Evolutionary conservation across 2,329 filamentous ascomycete species (phyloP), one percentile per base, ranked within the genome.

Genomic region (Arachnomyces sp.): DNA sequence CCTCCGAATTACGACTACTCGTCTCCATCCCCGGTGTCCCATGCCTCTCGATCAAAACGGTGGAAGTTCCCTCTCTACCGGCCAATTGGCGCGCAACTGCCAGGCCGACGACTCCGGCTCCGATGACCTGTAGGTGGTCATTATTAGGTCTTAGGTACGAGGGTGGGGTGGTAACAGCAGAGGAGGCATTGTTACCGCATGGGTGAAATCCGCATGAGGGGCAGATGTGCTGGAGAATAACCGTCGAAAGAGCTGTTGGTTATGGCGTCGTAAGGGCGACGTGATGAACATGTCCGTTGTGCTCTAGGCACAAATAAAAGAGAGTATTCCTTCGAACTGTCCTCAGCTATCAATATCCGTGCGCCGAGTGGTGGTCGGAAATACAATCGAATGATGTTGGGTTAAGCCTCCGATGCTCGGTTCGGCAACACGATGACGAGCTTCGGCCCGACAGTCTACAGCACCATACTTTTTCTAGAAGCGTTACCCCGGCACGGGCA

Each of bases 1-100:
- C 77, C 74, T 96, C 89, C 56, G 84, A 90, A 68, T 94, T 95
- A 50, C 89, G 81, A 49, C 83, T 85, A 47, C 83, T 89, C 0
- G 88, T 94, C 67, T 95, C 89, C 18, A 79, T 90, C 36, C 89
- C 89, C 17, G 84, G 72, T 37, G 74, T 71, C 15, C 71, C 63
- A 68, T 94, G 84, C 17, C 84, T 79, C 64, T 95, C 89, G 2
- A 95, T 77, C 39, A 94, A 70, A 9, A 94, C 72, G 0, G 85
- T 90, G 2, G 76, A 77, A 4, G 73, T 72, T 14, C 71, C 67
- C 25, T 77, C 69, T 43, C 72, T 68, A 43, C 65, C 62, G 39
- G 87, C 79, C 16, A 94, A 73, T 47, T 81, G 73, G 3, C 83
- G 76, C 4, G 87, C 85, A 40, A 88, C 76, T 7, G 89, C 83